These are phyloP conservation scores for Penicillium sp. DNA, from an alignment of 2,329 filamentous ascomycete genomes.

Conservation along the genomic window DNA sequence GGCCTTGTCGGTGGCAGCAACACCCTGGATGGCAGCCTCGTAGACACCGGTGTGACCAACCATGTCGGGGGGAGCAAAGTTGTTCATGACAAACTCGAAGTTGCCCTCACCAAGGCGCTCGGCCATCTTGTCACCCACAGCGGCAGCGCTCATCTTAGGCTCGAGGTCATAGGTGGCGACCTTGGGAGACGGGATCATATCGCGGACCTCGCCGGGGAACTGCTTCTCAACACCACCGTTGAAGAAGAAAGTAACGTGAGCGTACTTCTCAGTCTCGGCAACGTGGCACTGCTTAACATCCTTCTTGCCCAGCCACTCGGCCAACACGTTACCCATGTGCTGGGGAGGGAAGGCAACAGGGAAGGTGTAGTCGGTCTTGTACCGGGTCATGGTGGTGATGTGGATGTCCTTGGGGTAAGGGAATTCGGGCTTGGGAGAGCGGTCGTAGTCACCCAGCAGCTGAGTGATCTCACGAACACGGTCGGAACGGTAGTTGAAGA, in stretches of 20 bases:
- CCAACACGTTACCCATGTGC: slow-evolving; percentile 94
- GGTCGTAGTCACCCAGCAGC: slow-evolving; percentile 82
- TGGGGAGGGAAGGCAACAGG: slow-evolving; percentile 87
- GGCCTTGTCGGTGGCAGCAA: slow-evolving; percentile 79
- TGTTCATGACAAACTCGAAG: slow-evolving; percentile 99
- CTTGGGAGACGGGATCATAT: slow-evolving; percentile 89
- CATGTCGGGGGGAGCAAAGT: slow-evolving; percentile 99
- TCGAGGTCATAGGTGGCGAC: slow-evolving; percentile 92
- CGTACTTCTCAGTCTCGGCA: slow-evolving; percentile 98
- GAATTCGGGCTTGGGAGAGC: slow-evolving; percentile 82
- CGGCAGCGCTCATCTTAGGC: slow-evolving; percentile 89
- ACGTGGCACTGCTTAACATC: slow-evolving; percentile 86
- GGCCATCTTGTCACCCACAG: slow-evolving; percentile 77
- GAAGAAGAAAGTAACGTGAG: slow-evolving; percentile 99
- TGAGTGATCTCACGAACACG: slow-evolving; percentile 94
- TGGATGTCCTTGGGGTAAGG: slow-evolving; percentile 79
- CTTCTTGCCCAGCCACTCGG: slow-evolving; percentile 89
- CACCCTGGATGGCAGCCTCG: slow-evolving; percentile 79
- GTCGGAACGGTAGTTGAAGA: slow-evolving; percentile 99
- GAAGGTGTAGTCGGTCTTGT: slow-evolving; percentile 92
- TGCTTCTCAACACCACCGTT: slow-evolving; percentile 97
- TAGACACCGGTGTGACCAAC: slow-evolving; percentile 97
- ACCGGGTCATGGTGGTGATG: slow-evolving; percentile 95
- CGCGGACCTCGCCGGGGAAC: slow-evolving; percentile 81
- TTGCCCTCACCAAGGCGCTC: slow-evolving; percentile 77